Conservation (phyloP, 1,139 yeast species). For the Geotrichum macrosporum region DNA sequence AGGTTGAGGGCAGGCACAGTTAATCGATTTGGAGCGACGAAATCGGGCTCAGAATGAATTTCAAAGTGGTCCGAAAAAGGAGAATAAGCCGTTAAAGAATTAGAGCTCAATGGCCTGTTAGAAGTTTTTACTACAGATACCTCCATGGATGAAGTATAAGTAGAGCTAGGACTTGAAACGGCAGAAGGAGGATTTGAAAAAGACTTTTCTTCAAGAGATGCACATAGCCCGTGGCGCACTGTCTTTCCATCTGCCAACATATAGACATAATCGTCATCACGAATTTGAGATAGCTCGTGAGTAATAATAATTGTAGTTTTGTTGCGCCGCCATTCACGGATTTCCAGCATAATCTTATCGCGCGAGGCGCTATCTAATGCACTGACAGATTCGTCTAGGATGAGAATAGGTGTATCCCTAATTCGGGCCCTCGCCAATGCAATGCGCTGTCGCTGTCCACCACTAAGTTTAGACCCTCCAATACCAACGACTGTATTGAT, state of each 20-base stretch:
- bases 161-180: constrained; percentile 3
- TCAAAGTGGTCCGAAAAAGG: constrained; percentile 15
- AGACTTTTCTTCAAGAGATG: constrained; percentile 32
- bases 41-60: neutral
- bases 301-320: constrained; percentile 78
- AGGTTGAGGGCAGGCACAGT: constrained; percentile 10
- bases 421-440: constrained; percentile 78
- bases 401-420: constrained; percentile 65
- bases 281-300: constrained; percentile 63
- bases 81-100: neutral
- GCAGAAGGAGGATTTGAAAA: constrained; percentile 9
- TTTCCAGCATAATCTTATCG: constrained; percentile 43
- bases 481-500: constrained; percentile 50
- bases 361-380: constrained; percentile 63
- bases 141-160: neutral
- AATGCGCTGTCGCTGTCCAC: constrained; percentile 84
- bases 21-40: constrained; percentile 2
- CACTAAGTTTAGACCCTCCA: constrained; percentile 58
- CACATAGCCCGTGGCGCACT: constrained; percentile 43
- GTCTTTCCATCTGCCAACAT: constrained; percentile 57
- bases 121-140: neutral
- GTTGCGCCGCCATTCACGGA: constrained; percentile 58
- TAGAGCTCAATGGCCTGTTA: neutral
- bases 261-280: constrained; percentile 50
- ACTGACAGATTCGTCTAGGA: constrained; percentile 80